Base-by-base conservation (phyloP, 1,139 yeast species). In the Hansenula sp. region DNA sequence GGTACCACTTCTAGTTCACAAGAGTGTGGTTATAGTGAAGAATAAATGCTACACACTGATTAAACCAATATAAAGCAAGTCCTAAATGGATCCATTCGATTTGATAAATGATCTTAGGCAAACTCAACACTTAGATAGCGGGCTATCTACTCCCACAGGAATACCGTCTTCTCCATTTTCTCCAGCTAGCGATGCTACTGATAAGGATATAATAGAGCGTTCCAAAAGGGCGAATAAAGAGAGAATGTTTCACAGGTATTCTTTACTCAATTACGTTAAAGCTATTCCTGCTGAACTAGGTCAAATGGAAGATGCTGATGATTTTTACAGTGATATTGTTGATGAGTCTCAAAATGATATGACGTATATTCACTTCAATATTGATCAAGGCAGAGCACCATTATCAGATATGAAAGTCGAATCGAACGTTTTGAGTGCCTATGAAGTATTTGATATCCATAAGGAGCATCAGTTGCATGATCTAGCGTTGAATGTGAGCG, bases 391-490 rank as follows among this genome's bases (percentile, higher is more conserved):
- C 3, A 4, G 6, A 4, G 4, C 29, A 14, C 5, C 31, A 17
- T 24, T 29, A 16, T 29, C 37, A 3, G 40, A 44, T 40, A 26
- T 46, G 17, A 40, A 34, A 8, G 32, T 47, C 12, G 36, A 39
- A 1, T 44, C 39, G 5, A 44, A 43, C n/a, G 42, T 42, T 3
- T 20, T 33, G 4, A 29, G 18, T 14, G 38, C 43, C 1, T 52
- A 42, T 32, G 45, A 49, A 2, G 21, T 25, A 2, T 52, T 44
- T 24, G 54, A 52, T 37, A 44, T 49, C 1, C 52, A 46, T 32
- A 32, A 40, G 17, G 13, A 7, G 13, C 26, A 24, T 8, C 9
- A 24, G 13, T 24, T 24, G 9, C 24, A 21, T 21, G 24, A 21
- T 21, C 9, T n/a, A n/a, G n/a, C n/a, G n/a, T 21, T 21, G 24